A percentile compares a stretch with the other conserved stretches of the same genome.
These are phyloP conservation scores for Ogataea nonfermentans DNA, from an alignment of 805 yeast genomes.

Conservation along the genomic window DNA sequence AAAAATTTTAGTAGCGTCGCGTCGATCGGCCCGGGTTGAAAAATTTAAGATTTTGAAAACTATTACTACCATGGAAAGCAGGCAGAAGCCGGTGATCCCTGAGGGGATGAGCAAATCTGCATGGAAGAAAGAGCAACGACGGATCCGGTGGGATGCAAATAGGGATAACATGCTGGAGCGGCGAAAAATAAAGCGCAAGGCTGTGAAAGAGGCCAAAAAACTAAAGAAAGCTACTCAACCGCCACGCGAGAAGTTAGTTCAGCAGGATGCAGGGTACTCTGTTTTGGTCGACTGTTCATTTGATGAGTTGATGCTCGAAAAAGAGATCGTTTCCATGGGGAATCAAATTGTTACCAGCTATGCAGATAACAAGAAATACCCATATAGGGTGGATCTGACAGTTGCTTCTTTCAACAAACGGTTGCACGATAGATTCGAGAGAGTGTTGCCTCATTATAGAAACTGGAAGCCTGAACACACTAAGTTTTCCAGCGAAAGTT, in stretches of 20 bases:
- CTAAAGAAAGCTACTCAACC: slow-evolving; percentile 24
- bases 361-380: slow-evolving; percentile 67
- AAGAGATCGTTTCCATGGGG: slow-evolving; percentile 65
- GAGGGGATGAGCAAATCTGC: slow-evolving; percentile 86
- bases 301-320: slow-evolving; percentile 83
- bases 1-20: slow-evolving; percentile 7
- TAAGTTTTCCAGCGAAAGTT: slow-evolving; percentile 42
- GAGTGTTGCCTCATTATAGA: slow-evolving; percentile 53
- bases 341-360: slow-evolving; percentile 82
- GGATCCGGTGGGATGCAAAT: slow-evolving; percentile 54
- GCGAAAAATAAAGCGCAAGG: slow-evolving; percentile 55
- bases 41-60: slow-evolving; percentile 3
- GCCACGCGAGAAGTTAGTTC: slow-evolving; percentile 38
- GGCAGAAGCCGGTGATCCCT: slow-evolving; percentile 45
- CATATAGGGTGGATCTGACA: slow-evolving; percentile 53
- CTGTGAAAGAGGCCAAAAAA: slow-evolving; percentile 32
- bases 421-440: slow-evolving; percentile 67
- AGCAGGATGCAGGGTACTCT: slow-evolving; percentile 36
- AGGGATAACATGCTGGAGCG: slow-evolving; percentile 58
- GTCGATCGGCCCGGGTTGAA: slow-evolving; percentile 12
- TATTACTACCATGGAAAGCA: slow-evolving; percentile 6
- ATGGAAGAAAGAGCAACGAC: slow-evolving; percentile 70
- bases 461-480: slow-evolving; percentile 63
- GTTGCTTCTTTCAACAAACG: slow-evolving; percentile 66
- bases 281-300: slow-evolving; percentile 72